Evolutionary conservation across 345 rosid genomes (phyloP).

Genomic region (Salix caprea): DNA sequence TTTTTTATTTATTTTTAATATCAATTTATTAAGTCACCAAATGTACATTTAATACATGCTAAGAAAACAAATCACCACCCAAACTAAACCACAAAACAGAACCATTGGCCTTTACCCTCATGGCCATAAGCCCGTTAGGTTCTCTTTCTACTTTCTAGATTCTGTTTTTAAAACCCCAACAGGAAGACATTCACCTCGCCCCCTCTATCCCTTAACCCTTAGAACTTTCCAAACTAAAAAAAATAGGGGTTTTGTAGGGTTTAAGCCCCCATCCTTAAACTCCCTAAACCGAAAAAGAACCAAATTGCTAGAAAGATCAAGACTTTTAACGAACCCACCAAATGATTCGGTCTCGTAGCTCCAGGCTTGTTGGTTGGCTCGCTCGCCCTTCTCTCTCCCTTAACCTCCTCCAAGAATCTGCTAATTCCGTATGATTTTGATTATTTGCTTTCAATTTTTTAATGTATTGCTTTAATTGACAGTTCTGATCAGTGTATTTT

Average conservation of each 20-base stretch:
- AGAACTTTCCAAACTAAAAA: conserved; percentile 10
- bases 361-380: conserved; percentile 46
- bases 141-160: not conserved
- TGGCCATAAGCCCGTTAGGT: not conserved
- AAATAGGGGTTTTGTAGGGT: conserved; percentile 39
- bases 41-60: not conserved
- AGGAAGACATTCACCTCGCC: not conserved
- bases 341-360: conserved; percentile 68
- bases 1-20: too few relatives aligned
- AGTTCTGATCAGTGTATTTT: not conserved
- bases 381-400: conserved; percentile 47
- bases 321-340: not conserved
- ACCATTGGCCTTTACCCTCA: not conserved
- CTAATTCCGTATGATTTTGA: conserved; percentile 28
- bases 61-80: too few relatives aligned
- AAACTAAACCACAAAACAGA: too few relatives aligned
- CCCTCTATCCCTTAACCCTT: not conserved
- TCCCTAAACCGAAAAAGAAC: not conserved
- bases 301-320: not conserved
- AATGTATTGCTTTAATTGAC: not conserved
- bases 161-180: not conserved
- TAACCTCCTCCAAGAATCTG: conserved; percentile 24
- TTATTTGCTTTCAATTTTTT: not conserved
- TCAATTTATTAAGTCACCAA: not conserved
- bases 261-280: conserved; percentile 10